phyloP scores from a whole-genome alignment of 1,284 basidiomycete genomes.

The Stygiomarasmius scandens region DNA sequence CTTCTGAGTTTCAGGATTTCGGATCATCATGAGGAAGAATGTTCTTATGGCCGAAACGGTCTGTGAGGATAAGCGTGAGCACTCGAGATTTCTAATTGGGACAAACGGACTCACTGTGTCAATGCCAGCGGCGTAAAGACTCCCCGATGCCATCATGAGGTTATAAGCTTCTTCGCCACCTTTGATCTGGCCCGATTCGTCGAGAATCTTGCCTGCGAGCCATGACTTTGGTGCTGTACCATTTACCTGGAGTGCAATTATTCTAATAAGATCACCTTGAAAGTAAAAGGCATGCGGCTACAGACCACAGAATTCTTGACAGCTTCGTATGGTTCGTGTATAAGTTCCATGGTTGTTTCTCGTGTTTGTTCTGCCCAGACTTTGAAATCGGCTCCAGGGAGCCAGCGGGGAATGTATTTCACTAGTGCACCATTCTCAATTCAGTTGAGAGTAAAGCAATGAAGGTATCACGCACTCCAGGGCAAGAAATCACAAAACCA shows the following conservation, averaged over 20 bases:
- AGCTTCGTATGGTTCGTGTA: not conserved
- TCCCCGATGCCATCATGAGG: not conserved
- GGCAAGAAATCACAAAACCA: not conserved
- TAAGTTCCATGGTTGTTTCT: not conserved
- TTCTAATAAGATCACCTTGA: no score
- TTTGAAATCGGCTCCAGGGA: slow-evolving; percentile 2
- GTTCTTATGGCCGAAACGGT: not conserved
- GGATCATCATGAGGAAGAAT: not conserved
- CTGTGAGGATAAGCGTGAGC: not conserved
- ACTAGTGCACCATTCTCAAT: no score
- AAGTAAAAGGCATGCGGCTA: not conserved
- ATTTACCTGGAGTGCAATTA: not conserved
- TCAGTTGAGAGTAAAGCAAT: not conserved
- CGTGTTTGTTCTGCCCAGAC: not conserved
- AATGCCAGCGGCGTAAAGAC: not conserved
- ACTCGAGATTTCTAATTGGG: no score
- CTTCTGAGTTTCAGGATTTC: not conserved
- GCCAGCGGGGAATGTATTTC: slow-evolving; percentile 6
- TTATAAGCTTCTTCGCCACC: not conserved
- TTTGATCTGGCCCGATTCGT: not conserved
- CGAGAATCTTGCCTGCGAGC: not conserved
- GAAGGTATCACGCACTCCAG: not conserved
- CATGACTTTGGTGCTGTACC: not conserved
- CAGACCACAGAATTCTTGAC: not conserved
- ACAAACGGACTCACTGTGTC: slow-evolving; percentile 2